Evolutionary conservation across 2,329 filamentous ascomycete genomes (phyloP).

Genomic region (Penicillium sp.): DNA sequence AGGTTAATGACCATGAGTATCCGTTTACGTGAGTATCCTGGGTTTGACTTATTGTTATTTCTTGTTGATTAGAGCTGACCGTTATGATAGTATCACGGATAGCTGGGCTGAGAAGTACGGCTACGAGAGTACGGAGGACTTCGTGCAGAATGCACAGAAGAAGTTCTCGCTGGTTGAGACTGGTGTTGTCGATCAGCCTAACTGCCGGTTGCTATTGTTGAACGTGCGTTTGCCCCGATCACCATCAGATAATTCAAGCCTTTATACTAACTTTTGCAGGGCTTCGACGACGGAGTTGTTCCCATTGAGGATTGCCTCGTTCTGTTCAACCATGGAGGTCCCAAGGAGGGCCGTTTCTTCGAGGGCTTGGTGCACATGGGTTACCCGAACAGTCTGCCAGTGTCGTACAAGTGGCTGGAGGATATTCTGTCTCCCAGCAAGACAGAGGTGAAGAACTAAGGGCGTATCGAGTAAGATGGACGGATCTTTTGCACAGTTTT

Average conservation of each 20-base stretch:
- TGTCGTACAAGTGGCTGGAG: conserved; percentile 46
- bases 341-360: conserved; percentile 69
- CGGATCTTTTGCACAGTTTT: neutral
- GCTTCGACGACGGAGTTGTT: conserved; percentile 67
- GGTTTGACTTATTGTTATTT: neutral
- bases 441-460: conserved; percentile 30
- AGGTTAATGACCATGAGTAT: conserved; percentile 69
- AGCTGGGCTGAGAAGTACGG: conserved; percentile 67
- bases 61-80: neutral
- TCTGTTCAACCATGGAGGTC: conserved; percentile 66
- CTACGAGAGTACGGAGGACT: conserved; percentile 60
- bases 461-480: no score
- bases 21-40: conserved; percentile 56
- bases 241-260: neutral
- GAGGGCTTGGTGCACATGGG: conserved; percentile 68
- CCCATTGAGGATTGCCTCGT: conserved; percentile 71
- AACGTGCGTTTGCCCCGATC: conserved; percentile 51
- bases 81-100: conserved; percentile 51
- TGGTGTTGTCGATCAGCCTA: conserved; percentile 61
- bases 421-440: conserved; percentile 26
- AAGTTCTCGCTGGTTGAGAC: conserved; percentile 67
- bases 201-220: conserved; percentile 62
- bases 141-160: conserved; percentile 58
- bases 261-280: conserved; percentile 42
- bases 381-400: conserved; percentile 57